A percentile compares a stretch with the other conserved stretches of the same genome.
Conservation (phyloP, 2,329 filamentous ascomycete species). For the Xylaria multiplex region DNA sequence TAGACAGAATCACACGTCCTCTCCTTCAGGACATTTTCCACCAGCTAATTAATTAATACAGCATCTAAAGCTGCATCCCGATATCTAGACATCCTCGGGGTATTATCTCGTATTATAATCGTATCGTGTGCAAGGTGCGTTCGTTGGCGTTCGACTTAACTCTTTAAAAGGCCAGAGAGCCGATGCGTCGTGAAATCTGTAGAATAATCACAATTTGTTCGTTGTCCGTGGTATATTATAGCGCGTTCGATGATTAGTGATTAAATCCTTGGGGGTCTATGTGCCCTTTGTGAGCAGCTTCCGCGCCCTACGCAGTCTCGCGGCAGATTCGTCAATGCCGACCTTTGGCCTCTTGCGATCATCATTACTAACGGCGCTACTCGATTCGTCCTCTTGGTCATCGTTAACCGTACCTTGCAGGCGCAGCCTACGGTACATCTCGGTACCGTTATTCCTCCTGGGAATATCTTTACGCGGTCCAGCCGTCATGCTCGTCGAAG, state of each 20-base stretch:
- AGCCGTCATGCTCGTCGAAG: neutral
- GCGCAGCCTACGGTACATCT: slow-evolving; percentile 35
- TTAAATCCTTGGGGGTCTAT: neutral
- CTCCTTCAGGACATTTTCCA: neutral
- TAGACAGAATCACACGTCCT: neutral
- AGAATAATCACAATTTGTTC: neutral
- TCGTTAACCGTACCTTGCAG: neutral
- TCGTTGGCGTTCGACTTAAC: neutral
- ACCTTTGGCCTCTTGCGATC: slow-evolving; percentile 27
- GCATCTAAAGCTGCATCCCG: neutral
- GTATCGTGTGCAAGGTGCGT: neutral
- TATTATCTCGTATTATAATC: slow-evolving; percentile 5
- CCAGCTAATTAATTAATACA: slow-evolving; percentile 1
- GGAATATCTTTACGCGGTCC: neutral
- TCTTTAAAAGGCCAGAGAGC: neutral
- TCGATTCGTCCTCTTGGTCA: slow-evolving; percentile 12
- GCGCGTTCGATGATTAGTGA: neutral
- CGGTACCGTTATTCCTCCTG: slow-evolving; percentile 14
- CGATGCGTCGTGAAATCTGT: neutral
- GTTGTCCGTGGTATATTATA: neutral
- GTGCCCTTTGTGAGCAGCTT: slow-evolving; percentile 23
- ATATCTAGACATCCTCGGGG: neutral
- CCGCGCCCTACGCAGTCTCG: slow-evolving; percentile 31
- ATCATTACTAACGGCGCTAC: slow-evolving; percentile 18
- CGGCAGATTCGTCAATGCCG: slow-evolving; percentile 24